Evolutionary conservation across 768 basidiomycete genomes (phyloP).

Genomic region (Tulasnella sp.): DNA sequence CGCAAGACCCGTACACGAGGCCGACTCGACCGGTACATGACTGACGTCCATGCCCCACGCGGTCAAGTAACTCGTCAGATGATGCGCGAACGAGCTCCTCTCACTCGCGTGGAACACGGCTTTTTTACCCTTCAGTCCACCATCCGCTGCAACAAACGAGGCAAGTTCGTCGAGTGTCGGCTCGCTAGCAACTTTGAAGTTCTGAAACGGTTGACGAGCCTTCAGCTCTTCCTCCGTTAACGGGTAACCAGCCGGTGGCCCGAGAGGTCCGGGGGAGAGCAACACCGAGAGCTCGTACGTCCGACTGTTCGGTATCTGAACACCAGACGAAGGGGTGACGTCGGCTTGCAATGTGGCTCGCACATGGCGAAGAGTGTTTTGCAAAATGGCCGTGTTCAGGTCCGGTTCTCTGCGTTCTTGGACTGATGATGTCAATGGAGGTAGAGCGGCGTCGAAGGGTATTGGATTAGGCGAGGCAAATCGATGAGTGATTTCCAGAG

Average conservation of each 20-base stretch:
- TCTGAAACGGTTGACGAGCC: constrained; percentile 39
- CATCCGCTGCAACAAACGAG: constrained; percentile 60
- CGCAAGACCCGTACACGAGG: constrained; percentile 19
- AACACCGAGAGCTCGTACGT: constrained; percentile 59
- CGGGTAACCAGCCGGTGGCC: constrained; percentile 33
- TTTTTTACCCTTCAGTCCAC: constrained; percentile 61
- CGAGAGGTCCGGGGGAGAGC: constrained; percentile 51
- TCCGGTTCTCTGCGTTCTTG: constrained; percentile 18
- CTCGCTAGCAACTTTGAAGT: constrained; percentile 52
- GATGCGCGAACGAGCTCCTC: constrained; percentile 83
- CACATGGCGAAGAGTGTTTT: constrained; percentile 18
- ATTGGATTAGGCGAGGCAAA: constrained; percentile 29
- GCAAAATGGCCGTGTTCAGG: constrained; percentile 19
- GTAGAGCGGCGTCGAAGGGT: not conserved
- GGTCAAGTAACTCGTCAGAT: constrained; percentile 86
- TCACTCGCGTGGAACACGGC: constrained; percentile 79
- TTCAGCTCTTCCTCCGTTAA: constrained; percentile 42
- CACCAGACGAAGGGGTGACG: constrained; percentile 11
- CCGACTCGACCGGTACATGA: constrained; percentile 43
- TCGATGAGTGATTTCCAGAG: constrained; percentile 51
- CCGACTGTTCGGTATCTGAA: constrained; percentile 34
- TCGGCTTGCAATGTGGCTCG: constrained; percentile 17
- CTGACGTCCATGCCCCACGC: constrained; percentile 93
- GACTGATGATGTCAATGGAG: not conserved
- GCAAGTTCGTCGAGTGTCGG: constrained; percentile 73